phyloP scores from a whole-genome alignment of 495 filamentous ascomycete genomes.

The Penicillium antarcticum region DNA sequence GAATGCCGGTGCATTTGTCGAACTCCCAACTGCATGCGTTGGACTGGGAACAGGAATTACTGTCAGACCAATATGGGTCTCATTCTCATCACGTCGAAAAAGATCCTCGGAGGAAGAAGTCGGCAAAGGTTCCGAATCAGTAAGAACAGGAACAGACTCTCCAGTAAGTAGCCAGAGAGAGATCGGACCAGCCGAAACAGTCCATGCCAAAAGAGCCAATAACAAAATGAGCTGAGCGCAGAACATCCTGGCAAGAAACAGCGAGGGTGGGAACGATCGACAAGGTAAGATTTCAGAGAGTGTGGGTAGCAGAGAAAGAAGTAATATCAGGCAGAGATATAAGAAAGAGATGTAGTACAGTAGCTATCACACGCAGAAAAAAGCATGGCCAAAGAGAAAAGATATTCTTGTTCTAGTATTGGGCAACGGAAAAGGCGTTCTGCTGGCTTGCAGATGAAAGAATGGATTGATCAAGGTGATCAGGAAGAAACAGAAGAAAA shows the following conservation, averaged over 20 bases:
- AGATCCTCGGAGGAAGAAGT: not conserved
- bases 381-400: slow-evolving; percentile 1
- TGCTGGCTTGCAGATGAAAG: slow-evolving; percentile 10
- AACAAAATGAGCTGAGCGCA: slow-evolving; percentile 14
- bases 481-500: not conserved
- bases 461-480: slow-evolving; percentile 5
- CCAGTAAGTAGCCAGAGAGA: slow-evolving; percentile 9
- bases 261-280: not conserved
- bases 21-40: too few species aligned
- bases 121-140: not conserved
- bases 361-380: not conserved
- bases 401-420: not conserved
- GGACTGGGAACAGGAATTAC: slow-evolving; percentile 15
- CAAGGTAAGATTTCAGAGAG: not conserved
- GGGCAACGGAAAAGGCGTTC: not conserved
- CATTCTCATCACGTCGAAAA: not conserved
- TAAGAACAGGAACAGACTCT: not conserved
- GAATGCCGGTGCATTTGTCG: too few species aligned
- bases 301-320: not conserved
- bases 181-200: slow-evolving; percentile 40
- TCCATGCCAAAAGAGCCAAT: slow-evolving; percentile 11
- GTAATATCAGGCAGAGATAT: slow-evolving; percentile 6
- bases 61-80: slow-evolving; percentile 10
- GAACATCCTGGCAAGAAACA: slow-evolving; percentile 20
- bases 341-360: not conserved